phyloP scores from a whole-genome alignment of 225 moss, liverwort and hornwort genomes.

The Thuidium tamariscinum region DNA sequence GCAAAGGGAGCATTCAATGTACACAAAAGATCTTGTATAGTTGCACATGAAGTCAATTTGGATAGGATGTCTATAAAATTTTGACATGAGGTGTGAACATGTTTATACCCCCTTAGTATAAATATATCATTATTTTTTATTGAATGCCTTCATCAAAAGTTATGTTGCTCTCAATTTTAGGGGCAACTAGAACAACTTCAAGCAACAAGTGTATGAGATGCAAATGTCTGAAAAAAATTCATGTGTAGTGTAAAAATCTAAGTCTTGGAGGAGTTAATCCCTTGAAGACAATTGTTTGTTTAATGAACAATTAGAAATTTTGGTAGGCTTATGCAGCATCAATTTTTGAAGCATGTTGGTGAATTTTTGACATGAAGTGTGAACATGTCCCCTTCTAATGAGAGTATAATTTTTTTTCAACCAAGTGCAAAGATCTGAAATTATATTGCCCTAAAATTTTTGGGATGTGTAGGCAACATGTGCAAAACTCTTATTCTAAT shows the following conservation, averaged over 20 bases:
- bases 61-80: not conserved
- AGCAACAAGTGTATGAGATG: fast-evolving
- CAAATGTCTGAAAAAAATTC: no score
- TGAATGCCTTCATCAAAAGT: fast-evolving
- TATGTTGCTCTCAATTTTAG: fast-evolving
- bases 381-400: fast-evolving
- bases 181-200: fast-evolving
- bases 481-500: fast-evolving
- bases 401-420: fast-evolving
- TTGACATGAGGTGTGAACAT: not conserved
- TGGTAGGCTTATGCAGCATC: fast-evolving
- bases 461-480: fast-evolving
- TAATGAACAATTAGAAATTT: fast-evolving
- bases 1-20: no score
- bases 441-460: fast-evolving
- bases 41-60: not conserved
- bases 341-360: not conserved
- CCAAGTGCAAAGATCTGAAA: fast-evolving
- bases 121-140: not conserved
- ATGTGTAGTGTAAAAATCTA: fast-evolving
- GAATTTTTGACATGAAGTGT: not conserved
- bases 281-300: fast-evolving
- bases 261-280: fast-evolving
- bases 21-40: not conserved
- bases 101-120: fast-evolving